phyloP scores from a whole-genome alignment of 345 rosid species.

The Syzygium jambos region DNA sequence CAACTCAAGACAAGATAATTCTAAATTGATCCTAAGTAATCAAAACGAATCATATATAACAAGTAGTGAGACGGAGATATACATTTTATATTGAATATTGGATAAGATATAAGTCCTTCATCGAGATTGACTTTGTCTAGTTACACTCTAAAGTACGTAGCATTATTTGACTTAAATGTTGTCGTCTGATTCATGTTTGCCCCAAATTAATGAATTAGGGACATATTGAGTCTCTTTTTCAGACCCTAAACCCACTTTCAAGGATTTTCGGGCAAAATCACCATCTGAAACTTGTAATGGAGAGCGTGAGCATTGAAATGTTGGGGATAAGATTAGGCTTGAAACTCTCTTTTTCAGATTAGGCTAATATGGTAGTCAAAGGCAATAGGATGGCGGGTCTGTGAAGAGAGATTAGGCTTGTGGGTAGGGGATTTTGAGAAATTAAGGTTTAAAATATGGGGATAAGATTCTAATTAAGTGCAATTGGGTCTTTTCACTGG shows the following conservation, averaged over 20 bases:
- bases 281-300: background rate
- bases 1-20: background rate
- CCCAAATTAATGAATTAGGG: background rate
- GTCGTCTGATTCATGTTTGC: background rate
- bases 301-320: too few species aligned
- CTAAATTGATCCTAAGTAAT: background rate
- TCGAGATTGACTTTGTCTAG: background rate
- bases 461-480: background rate
- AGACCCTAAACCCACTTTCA: background rate
- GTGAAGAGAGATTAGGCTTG: too few species aligned
- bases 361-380: too few species aligned
- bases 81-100: too few species aligned
- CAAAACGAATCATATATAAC: background rate
- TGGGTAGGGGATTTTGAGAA: background rate
- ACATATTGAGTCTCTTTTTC: background rate
- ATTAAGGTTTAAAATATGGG: background rate
- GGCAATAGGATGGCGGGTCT: too few species aligned
- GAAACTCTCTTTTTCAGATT: too few species aligned
- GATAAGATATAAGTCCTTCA: too few species aligned
- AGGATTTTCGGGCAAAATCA: background rate
- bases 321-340: too few species aligned
- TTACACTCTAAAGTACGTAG: background rate
- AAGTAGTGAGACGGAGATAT: too few species aligned
- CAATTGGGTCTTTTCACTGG: background rate
- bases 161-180: background rate